Evolutionary conservation across 768 basidiomycete species (phyloP).

Genomic region (Dictyophora rubrovolvata): DNA sequence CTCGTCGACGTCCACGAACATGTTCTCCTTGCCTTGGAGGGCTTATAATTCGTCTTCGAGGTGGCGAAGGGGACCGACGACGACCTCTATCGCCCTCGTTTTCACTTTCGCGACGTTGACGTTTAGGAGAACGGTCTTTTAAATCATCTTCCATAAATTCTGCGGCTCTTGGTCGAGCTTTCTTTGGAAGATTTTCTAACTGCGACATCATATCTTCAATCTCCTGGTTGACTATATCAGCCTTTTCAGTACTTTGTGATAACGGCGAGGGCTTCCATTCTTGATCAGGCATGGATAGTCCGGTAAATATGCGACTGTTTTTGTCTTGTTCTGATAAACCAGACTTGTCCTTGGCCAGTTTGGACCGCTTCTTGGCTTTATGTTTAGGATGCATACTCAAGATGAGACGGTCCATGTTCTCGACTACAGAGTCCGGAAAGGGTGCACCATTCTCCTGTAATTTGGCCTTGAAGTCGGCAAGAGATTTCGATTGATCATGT

Average conservation of each 20-base stretch:
- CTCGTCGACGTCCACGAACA: conserved; percentile 22
- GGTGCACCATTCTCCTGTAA: conserved; percentile 68
- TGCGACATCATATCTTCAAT: conserved; percentile 83
- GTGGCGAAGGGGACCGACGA: conserved; percentile 31
- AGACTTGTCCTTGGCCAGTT: conserved; percentile 21
- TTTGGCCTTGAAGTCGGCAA: conserved; percentile 72
- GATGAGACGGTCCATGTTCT: conserved; percentile 90
- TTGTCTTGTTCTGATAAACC: conserved; percentile 54
- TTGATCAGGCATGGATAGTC: conserved; percentile 72
- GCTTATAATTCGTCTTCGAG: conserved; percentile 43
- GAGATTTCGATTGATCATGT: conserved; percentile 73
- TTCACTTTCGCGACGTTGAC: conserved; percentile 43
- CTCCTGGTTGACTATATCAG: conserved; percentile 76
- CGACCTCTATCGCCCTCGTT: conserved; percentile 11
- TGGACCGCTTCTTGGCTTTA: conserved; percentile 57
- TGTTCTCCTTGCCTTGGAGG: conserved; percentile 42
- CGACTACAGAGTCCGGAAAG: conserved; percentile 84
- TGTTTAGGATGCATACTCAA: conserved; percentile 93
- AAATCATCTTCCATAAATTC: conserved; percentile 26
- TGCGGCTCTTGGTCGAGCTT: conserved; percentile 31
- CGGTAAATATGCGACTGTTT: conserved; percentile 81
- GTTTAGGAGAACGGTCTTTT: conserved; percentile 40
- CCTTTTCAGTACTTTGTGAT: conserved; percentile 34
- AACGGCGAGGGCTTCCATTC: conserved; percentile 42
- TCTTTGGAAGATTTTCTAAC: conserved; percentile 59